These are phyloP conservation scores for Lotmaria passim DNA, from an alignment of 208 protist species.

Conservation along the genomic window DNA sequence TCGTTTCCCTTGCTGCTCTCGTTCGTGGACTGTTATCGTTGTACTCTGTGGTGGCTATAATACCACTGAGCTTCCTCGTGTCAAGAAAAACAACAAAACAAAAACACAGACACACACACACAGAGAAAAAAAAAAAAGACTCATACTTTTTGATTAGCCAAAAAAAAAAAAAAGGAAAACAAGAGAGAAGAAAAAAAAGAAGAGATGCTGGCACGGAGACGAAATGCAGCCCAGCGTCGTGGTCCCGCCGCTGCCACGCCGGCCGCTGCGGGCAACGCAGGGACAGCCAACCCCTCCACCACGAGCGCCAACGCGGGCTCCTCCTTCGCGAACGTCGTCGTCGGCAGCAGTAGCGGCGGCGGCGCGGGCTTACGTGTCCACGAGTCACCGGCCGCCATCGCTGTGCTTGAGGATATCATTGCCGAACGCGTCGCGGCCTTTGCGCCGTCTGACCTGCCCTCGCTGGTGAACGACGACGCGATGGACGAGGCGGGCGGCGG, in stretches of 20 bases:
- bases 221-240: constrained; percentile 22
- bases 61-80: not conserved
- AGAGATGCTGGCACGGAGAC: constrained; percentile 26
- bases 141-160: not conserved
- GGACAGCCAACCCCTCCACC: not conserved
- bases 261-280: not conserved
- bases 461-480: constrained; percentile 54
- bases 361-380: too few species aligned
- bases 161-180: not conserved
- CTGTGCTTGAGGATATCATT: constrained; percentile 51
- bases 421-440: constrained; percentile 72
- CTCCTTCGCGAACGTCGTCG: constrained; percentile 2
- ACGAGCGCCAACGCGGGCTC: not conserved
- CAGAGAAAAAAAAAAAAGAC: too few species aligned
- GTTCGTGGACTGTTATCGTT: too few species aligned
- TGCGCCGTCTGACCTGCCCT: constrained; percentile 60
- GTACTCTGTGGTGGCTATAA: too few species aligned
- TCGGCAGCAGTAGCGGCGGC: constrained; percentile 1
- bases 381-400: constrained; percentile 13
- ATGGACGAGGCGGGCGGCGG: constrained; percentile 33
- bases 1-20: not conserved
- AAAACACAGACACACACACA: too few species aligned
- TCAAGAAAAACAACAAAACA: too few species aligned
- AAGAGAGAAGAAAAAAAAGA: not conserved
- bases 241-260: constrained; percentile 1